phyloP scores from a whole-genome alignment of 169 alveolate species.

The Miamiensis avidus region DNA sequence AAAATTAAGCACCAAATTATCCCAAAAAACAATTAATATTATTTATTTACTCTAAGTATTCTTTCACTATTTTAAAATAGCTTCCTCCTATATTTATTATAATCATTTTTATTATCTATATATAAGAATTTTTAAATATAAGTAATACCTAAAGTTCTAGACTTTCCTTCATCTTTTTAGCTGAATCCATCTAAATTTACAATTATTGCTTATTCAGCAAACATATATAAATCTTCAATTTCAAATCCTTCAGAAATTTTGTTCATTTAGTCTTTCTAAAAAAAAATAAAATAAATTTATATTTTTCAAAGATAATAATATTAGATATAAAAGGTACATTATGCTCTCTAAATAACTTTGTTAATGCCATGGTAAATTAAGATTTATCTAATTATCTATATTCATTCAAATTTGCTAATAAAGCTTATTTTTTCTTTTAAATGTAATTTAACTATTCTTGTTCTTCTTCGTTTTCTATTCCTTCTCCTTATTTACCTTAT shows the following conservation, averaged over 20 bases:
- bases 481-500: not conserved
- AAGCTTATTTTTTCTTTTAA: no score
- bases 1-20: no score
- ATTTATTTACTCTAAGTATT: not conserved
- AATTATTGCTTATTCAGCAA: not conserved
- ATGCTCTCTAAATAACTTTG: not conserved
- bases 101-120: no score
- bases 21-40: not conserved
- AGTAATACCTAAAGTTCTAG: not conserved
- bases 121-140: no score
- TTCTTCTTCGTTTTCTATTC: not conserved
- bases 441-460: not conserved
- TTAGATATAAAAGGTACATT: not conserved
- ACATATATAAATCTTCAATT: no score
- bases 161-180: not conserved
- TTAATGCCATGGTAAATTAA: no score
- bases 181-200: not conserved
- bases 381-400: not conserved
- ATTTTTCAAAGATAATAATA: no score
- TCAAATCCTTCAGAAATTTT: not conserved
- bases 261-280: not conserved
- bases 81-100: not conserved
- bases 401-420: not conserved
- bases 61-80: not conserved
- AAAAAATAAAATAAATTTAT: no score